Conservation (phyloP, 2,329 filamentous ascomycete species). For the Arthrobotrys sphaeroides region DNA sequence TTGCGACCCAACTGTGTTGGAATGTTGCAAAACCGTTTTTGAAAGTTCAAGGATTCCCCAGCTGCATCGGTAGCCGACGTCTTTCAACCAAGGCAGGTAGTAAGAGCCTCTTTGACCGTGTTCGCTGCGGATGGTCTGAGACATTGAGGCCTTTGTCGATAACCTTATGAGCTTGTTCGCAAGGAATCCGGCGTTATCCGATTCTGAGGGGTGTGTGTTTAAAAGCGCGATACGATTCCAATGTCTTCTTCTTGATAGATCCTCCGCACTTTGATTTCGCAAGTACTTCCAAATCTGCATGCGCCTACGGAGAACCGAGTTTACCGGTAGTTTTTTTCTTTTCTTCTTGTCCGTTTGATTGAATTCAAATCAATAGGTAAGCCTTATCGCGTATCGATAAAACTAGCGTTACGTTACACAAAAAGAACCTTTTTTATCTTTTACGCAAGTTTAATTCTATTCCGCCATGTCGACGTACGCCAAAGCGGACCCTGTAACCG, state of each 20-base stretch:
- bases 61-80: conserved; percentile 36
- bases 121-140: conserved; percentile 25
- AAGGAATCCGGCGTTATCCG: conserved; percentile 52
- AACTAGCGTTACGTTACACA: conserved; percentile 43
- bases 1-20: conserved; percentile 12
- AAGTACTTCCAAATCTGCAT: conserved; percentile 7
- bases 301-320: not conserved
- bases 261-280: not conserved
- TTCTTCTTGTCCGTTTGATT: not conserved
- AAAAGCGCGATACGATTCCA: conserved; percentile 50
- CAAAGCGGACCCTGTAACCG: conserved; percentile 68
- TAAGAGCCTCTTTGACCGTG: conserved; percentile 12
- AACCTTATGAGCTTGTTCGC: not conserved
- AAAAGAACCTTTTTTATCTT: not conserved
- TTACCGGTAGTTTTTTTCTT: not conserved
- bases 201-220: conserved; percentile 30
- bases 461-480: conserved; percentile 48
- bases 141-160: conserved; percentile 40
- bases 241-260: not conserved
- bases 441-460: not conserved
- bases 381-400: conserved; percentile 49
- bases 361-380: conserved; percentile 17
- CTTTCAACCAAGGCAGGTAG: conserved; percentile 39
- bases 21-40: conserved; percentile 7
- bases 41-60: conserved; percentile 16